Conservation (phyloP, 192 early-diverging fungal species). For the Gaertneriomyces semiglobifer region DNA sequence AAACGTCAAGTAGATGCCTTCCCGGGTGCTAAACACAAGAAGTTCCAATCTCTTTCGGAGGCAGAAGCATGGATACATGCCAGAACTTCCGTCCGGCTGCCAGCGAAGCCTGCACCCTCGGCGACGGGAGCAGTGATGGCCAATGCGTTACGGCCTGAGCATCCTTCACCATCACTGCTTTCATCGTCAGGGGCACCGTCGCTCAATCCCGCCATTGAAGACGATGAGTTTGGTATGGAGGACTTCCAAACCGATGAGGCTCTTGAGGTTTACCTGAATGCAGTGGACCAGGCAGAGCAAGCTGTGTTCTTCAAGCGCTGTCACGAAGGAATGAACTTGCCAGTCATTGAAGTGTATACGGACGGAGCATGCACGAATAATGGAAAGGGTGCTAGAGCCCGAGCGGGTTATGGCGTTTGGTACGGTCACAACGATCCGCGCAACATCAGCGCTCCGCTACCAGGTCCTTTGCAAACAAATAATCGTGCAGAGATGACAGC, state of each 20-base stretch:
- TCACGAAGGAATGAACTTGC: background rate
- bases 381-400: slow-evolving; percentile 52
- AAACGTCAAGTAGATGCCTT: slow-evolving; percentile 50
- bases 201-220: background rate
- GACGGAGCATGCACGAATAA: slow-evolving; percentile 78
- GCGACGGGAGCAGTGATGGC: background rate
- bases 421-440: slow-evolving; percentile 68
- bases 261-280: too few relatives aligned
- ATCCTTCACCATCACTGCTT: background rate
- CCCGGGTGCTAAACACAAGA: slow-evolving; percentile 58
- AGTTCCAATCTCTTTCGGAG: slow-evolving; percentile 52
- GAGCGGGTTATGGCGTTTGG: slow-evolving; percentile 83
- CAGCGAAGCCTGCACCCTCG: background rate
- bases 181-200: background rate
- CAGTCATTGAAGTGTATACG: slow-evolving; percentile 56
- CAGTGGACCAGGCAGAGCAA: too few relatives aligned
- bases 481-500: slow-evolving; percentile 46
- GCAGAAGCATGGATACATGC: slow-evolving; percentile 51
- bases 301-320: background rate
- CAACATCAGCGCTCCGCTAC: slow-evolving; percentile 41
- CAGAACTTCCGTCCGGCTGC: slow-evolving; percentile 6
- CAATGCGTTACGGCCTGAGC: background rate
- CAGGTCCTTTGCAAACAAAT: slow-evolving; percentile 43
- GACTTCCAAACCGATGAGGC: background rate
- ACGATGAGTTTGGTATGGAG: background rate